Evolutionary conservation across 805 yeast species (phyloP).

Genomic region (Limtongia smithiae): DNA sequence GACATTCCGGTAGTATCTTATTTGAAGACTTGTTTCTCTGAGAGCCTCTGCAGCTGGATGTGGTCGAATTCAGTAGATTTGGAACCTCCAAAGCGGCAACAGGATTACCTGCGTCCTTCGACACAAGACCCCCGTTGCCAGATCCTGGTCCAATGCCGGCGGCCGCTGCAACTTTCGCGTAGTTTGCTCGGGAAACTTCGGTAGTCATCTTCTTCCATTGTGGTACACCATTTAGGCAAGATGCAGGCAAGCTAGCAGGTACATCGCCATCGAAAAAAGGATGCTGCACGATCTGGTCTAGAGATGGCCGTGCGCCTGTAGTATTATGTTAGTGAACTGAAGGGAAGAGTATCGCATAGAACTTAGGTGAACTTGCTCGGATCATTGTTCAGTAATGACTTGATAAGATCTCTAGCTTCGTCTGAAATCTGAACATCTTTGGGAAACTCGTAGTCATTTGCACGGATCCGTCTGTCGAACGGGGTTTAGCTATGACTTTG

Average conservation of each 20-base stretch:
- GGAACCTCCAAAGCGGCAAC: slow-evolving; percentile 5
- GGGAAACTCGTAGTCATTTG: slow-evolving; percentile 77
- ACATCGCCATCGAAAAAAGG: slow-evolving; percentile 86
- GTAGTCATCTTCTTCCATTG: slow-evolving; percentile 41
- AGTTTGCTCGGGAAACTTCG: slow-evolving; percentile 21
- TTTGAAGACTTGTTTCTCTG: neutral
- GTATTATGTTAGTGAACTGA: no score
- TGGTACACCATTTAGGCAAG: slow-evolving; percentile 62
- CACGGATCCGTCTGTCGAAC: slow-evolving; percentile 51
- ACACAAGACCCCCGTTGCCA: slow-evolving; percentile 7
- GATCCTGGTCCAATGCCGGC: slow-evolving; percentile 29
- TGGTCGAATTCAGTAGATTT: neutral
- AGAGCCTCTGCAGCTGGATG: neutral
- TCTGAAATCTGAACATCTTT: slow-evolving; percentile 56
- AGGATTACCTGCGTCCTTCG: slow-evolving; percentile 21
- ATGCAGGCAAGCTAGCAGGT: slow-evolving; percentile 65
- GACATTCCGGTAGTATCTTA: slow-evolving; percentile 20
- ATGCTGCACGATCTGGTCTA: slow-evolving; percentile 74
- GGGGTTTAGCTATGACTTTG: neutral
- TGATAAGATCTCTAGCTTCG: slow-evolving; percentile 70
- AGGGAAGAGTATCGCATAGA: neutral
- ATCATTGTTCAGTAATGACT: slow-evolving; percentile 67
- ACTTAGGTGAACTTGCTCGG: slow-evolving; percentile 46
- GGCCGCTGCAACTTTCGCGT: slow-evolving; percentile 15
- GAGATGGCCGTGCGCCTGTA: slow-evolving; percentile 59